Conservation (phyloP, 2,329 filamentous ascomycete species). For the Botrytis galanthina region DNA sequence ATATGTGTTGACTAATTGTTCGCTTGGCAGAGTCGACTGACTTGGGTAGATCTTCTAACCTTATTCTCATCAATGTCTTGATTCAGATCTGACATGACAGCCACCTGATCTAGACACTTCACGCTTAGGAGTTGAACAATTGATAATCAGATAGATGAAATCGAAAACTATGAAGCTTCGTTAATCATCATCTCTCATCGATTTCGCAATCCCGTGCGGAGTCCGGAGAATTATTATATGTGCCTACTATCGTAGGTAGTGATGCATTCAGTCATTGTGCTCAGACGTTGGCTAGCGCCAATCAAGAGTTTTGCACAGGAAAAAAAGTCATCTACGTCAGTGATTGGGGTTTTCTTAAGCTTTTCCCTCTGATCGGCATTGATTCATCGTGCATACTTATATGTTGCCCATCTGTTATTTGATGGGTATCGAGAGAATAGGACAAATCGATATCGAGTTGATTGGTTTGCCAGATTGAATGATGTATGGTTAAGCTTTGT, state of each 20-base stretch:
- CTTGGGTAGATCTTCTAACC: background rate
- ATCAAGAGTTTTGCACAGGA: background rate
- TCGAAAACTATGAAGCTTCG: too few species aligned
- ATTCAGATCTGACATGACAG: background rate
- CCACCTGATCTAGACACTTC: background rate
- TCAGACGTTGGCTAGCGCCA: background rate
- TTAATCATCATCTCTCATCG: background rate
- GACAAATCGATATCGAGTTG: background rate
- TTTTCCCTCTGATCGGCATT: background rate
- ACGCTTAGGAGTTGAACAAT: background rate
- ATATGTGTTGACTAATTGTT: background rate
- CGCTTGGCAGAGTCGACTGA: background rate
- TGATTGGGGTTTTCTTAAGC: background rate
- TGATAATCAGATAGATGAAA: background rate
- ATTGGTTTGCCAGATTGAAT: background rate
- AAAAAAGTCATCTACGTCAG: constrained; percentile 17
- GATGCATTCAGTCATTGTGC: background rate
- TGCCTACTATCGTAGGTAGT: background rate
- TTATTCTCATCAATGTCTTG: background rate
- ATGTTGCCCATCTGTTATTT: background rate
- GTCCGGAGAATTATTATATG: background rate
- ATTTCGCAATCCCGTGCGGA: background rate
- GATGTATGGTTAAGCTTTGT: background rate
- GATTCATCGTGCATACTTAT: background rate
- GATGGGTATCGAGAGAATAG: background rate